phyloP scores from a whole-genome alignment of 208 protist species.

The Porcisia deanei region DNA sequence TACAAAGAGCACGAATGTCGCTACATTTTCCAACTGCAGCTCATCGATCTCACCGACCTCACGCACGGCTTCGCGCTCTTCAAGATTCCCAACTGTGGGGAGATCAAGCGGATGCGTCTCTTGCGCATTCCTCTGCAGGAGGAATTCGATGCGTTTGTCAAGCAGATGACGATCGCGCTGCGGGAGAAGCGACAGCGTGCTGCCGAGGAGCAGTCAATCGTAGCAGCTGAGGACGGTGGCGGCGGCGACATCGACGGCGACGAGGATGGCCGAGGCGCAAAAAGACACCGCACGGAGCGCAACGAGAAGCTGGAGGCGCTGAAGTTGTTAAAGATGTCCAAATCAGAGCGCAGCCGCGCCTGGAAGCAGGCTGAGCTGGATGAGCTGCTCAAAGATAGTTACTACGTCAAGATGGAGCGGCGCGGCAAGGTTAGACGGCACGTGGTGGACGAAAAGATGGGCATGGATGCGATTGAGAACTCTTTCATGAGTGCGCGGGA shows the following conservation, averaged over 20 bases:
- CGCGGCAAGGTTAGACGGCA: slow-evolving; percentile 57
- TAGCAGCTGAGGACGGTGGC: slow-evolving; percentile 22
- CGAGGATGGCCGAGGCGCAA: slow-evolving; percentile 25
- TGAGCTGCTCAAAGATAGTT: slow-evolving; percentile 89
- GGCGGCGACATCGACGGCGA: slow-evolving; percentile 24
- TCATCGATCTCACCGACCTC: slow-evolving; percentile 95
- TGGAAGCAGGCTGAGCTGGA: slow-evolving; percentile 88
- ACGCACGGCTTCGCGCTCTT: slow-evolving; percentile 93
- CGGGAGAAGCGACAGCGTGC: slow-evolving; percentile 70
- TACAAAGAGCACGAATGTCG: slow-evolving; percentile 95
- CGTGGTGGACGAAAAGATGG: slow-evolving; percentile 83
- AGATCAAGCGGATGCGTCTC: slow-evolving; percentile 87
- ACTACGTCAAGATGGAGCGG: slow-evolving; percentile 91
- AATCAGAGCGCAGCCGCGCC: slow-evolving; percentile 74
- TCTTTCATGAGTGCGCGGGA: slow-evolving; percentile 82
- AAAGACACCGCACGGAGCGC: slow-evolving; percentile 79
- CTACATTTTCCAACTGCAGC: slow-evolving; percentile 93
- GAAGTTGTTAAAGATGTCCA: slow-evolving; percentile 84
- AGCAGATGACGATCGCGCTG: slow-evolving; percentile 35
- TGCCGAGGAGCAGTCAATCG: slow-evolving; percentile 38
- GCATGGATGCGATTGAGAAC: slow-evolving; percentile 88
- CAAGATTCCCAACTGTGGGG: slow-evolving; percentile 89
- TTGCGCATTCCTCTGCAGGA: slow-evolving; percentile 82
- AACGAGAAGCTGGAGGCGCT: slow-evolving; percentile 86
- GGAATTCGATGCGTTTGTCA: slow-evolving; percentile 74